These are phyloP conservation scores for Stachybotrys chlorohalonatus DNA, from an alignment of 2,329 filamentous ascomycete genomes.

Conservation along the genomic window DNA sequence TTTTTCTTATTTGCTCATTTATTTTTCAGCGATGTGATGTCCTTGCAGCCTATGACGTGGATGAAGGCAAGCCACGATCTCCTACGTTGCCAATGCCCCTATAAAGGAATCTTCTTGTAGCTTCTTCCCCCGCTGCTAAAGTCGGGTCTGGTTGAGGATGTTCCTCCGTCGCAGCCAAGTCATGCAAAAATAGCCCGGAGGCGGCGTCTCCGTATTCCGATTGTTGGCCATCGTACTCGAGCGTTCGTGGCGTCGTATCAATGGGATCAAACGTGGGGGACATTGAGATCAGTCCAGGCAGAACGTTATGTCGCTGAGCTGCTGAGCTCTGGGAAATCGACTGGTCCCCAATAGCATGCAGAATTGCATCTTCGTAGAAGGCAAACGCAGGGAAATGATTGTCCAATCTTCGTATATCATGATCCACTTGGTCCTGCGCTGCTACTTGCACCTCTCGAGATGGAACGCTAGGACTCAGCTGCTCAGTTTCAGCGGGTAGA, in stretches of 20 bases:
- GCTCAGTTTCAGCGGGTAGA: not conserved
- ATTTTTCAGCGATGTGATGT: too few relatives aligned
- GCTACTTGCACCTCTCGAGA: not conserved
- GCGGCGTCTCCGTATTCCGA: not conserved
- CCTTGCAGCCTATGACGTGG: too few relatives aligned
- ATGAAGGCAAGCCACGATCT: too few relatives aligned
- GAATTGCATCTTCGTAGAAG: constrained; percentile 4
- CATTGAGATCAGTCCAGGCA: not conserved
- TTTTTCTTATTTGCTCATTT: too few relatives aligned
- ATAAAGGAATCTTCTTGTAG: too few relatives aligned
- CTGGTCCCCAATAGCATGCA: constrained; percentile 1
- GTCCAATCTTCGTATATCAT: not conserved
- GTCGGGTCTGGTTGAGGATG: not conserved
- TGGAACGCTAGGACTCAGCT: not conserved
- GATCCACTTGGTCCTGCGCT: not conserved
- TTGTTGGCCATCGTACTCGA: constrained; percentile 3
- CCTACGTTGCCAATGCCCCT: too few relatives aligned
- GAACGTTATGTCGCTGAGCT: not conserved
- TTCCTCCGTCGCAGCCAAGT: not conserved
- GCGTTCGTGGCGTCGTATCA: constrained; percentile 2
- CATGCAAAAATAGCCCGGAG: not conserved
- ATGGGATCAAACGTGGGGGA: constrained; percentile 1
- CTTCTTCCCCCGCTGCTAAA: too few relatives aligned
- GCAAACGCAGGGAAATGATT: not conserved
- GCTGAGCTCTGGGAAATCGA: not conserved